phyloP scores from a whole-genome alignment of 2,329 filamentous ascomycete genomes.

The Fusarium incarnatum region DNA sequence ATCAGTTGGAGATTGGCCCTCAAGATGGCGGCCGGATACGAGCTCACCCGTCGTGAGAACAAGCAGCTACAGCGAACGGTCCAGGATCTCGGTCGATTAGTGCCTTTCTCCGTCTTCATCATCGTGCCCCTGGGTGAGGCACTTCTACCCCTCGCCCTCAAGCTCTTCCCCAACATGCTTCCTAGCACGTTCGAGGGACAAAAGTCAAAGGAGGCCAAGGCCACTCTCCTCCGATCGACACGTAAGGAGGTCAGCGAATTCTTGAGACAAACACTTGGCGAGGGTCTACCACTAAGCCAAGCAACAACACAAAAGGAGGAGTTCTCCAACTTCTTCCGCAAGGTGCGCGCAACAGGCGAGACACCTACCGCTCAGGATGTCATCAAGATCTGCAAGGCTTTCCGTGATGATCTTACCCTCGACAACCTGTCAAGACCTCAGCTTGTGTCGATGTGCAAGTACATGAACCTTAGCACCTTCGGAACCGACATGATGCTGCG shows the following conservation, averaged over 20 bases:
- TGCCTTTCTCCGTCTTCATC: slow-evolving; percentile 96
- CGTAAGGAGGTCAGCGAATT: slow-evolving; percentile 95
- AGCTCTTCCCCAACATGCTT: slow-evolving; percentile 95
- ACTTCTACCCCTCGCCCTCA: slow-evolving; percentile 89
- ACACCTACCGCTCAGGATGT: slow-evolving; percentile 89
- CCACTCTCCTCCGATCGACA: slow-evolving; percentile 81
- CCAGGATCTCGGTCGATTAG: slow-evolving; percentile 89
- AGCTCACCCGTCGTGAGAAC: slow-evolving; percentile 92
- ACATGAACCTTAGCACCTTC: slow-evolving; percentile 97
- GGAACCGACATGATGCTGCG: slow-evolving; percentile 98
- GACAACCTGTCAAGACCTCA: slow-evolving; percentile 97
- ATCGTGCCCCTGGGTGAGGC: slow-evolving; percentile 97
- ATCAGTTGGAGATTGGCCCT: slow-evolving; percentile 92
- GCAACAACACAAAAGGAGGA: slow-evolving; percentile 91
- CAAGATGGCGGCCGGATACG: slow-evolving; percentile 98
- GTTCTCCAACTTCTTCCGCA: slow-evolving; percentile 97
- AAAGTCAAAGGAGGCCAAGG: slow-evolving; percentile 90
- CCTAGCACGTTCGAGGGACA: slow-evolving; percentile 97
- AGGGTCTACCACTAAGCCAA: slow-evolving; percentile 87
- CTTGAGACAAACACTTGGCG: slow-evolving; percentile 86
- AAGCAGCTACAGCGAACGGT: slow-evolving; percentile 93
- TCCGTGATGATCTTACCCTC: slow-evolving; percentile 96
- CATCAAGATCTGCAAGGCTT: slow-evolving; percentile 98
- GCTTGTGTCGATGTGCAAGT: slow-evolving; percentile 96
- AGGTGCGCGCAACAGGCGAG: slow-evolving; percentile 92